Conservation (phyloP, 2,329 filamentous ascomycete species). For the Stagonosporopsis chrysanthemi region DNA sequence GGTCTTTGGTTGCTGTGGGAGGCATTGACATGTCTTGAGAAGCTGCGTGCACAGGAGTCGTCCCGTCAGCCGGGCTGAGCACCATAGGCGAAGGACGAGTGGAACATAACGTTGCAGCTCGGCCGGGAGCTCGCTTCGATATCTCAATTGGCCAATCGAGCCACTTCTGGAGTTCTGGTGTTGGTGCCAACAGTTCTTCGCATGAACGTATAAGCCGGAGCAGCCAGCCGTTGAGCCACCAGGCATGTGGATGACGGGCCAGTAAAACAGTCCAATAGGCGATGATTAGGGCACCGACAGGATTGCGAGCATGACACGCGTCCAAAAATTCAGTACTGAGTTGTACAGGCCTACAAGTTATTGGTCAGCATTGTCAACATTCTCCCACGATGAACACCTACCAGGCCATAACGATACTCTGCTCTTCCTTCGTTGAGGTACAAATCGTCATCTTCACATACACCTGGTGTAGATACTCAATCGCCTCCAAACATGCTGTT, state of each 20-base stretch:
- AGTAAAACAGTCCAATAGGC: constrained; percentile 38
- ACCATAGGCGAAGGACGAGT: constrained; percentile 3
- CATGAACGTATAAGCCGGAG: constrained; percentile 32
- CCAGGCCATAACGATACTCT: constrained; percentile 16
- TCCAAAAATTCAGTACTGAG: constrained; percentile 10
- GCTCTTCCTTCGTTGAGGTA: constrained; percentile 2
- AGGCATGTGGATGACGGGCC: constrained; percentile 24
- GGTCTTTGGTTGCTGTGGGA: not conserved
- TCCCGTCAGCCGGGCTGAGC: constrained; percentile 2
- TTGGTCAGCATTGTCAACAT: not conserved
- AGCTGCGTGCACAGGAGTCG: not conserved
- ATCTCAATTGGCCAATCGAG: constrained; percentile 38
- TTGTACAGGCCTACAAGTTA: not conserved
- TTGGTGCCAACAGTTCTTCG: constrained; percentile 31
- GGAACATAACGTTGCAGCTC: not conserved
- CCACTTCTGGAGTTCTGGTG: constrained; percentile 38
- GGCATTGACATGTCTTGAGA: not conserved
- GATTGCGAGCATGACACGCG: constrained; percentile 27
- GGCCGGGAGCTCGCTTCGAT: constrained; percentile 10
- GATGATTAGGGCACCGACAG: constrained; percentile 36
- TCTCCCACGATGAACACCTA: not conserved
- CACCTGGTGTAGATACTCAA: constrained; percentile 34
- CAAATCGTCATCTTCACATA: constrained; percentile 9
- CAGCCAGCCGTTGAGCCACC: constrained; percentile 41
- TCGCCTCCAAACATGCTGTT: constrained; percentile 31